Percentiles rank a stretch among this genome's conserved stretches.
phyloP scores from a whole-genome alignment of 208 protist genomes.

The Acanthamoeba castellanii region DNA sequence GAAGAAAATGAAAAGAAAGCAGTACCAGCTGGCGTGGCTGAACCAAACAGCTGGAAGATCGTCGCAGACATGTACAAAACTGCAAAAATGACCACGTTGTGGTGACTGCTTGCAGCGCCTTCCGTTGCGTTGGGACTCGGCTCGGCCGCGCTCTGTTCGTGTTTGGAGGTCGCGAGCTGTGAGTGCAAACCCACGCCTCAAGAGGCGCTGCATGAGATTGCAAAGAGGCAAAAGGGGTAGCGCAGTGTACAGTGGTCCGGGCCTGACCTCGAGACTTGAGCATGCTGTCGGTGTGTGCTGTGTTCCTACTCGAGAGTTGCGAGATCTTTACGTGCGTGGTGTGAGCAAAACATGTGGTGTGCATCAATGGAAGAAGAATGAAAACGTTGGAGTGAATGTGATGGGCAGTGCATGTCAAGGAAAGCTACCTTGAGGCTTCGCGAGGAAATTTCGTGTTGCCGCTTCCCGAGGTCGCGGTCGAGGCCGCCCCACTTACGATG shows the following conservation, averaged over 20 bases:
- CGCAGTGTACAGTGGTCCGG: not conserved
- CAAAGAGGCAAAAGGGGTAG: not conserved
- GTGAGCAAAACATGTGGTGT: too few relatives aligned
- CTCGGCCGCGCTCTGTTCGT: not conserved
- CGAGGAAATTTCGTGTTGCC: not conserved
- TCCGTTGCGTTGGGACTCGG: not conserved
- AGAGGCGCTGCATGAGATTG: not conserved
- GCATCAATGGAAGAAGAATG: too few relatives aligned
- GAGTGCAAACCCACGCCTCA: not conserved
- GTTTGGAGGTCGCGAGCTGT: not conserved
- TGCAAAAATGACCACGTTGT: not conserved
- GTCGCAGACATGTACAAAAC: not conserved
- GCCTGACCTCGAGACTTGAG: not conserved
- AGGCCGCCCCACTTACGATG: conserved; percentile 23
- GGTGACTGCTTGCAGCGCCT: not conserved
- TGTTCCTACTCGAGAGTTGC: not conserved
- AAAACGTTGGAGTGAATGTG: not conserved
- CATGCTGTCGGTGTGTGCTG: not conserved
- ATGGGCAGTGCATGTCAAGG: not conserved
- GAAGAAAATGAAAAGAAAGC: not conserved
- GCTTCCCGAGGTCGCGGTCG: not conserved
- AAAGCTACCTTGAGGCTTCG: not conserved
- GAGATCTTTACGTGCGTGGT: not conserved
- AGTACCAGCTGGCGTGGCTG: not conserved
- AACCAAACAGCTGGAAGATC: not conserved